Evolutionary conservation across 441 rosid species (phyloP), one percentile per base, ranked within the genome.

Genomic region (Populus hybrid): DNA sequence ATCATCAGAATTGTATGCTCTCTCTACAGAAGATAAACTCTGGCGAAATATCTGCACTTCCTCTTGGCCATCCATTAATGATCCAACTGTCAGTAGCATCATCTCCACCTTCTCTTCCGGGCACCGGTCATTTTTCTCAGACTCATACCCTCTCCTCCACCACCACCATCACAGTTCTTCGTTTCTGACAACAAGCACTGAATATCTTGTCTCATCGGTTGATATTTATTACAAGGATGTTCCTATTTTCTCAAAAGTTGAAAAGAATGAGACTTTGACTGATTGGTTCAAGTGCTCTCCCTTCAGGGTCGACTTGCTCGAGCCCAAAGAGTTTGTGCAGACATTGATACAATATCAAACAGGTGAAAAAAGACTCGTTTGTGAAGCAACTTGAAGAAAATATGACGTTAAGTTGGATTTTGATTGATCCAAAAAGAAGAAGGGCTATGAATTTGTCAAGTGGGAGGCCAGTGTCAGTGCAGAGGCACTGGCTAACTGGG

Each of bases 121-220:
- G 42, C 83, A 89, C 87, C 90, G 90, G 5, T 91, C 97, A 0
- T 87, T 94, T 83, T 94, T 93, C 79, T 90, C 92, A 74, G 91
- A 91, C 78, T 82, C 93, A 0, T 89, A 80, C 46, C 94, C 93
- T 7, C 71, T 89, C 69, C 85, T 84, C 36, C 85, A 85, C 64
- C 76, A 74, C 84, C 77, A 74, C 38, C 18, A 16, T 50, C 8
- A 72, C 40, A 50, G 72, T 23, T 10, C 50, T 11, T 38, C 69
- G 69, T 35, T 70, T 26, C 50, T 70, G 1, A 32, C 83, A 6
- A 21, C 78, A 5, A 32, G 21, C 21, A 69, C 42, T 19, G 38
- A 26, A 6, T 82, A 76, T 16, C 32, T 93, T 1, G 85, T 94
- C 81, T 93, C 92, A 0, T 94, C 95, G 67, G 97, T 94, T 2